Conservation (phyloP, 306 rosid species). For the Vigna angularis region DNA sequence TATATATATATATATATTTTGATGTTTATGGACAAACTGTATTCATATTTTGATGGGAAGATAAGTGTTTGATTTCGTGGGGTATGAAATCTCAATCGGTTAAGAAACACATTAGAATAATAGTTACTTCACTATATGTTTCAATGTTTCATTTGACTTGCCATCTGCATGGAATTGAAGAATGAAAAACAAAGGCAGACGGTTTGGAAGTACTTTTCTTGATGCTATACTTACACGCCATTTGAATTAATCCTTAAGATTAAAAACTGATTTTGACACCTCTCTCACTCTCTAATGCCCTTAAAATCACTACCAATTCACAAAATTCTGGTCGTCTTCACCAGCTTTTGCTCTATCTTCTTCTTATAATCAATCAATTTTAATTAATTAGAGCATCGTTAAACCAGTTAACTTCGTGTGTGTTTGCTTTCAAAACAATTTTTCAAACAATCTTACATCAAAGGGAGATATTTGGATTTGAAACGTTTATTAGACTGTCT, state of each 20-base stretch:
- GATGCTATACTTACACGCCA: slow-evolving; percentile 72
- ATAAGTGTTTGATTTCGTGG: slow-evolving; percentile 71
- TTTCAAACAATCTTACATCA: slow-evolving; percentile 24
- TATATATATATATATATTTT: background rate
- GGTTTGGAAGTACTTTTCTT: slow-evolving; percentile 65
- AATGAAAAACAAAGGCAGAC: slow-evolving; percentile 57
- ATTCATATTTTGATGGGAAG: slow-evolving; percentile 51
- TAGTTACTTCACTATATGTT: slow-evolving; percentile 14
- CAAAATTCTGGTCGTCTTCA: slow-evolving; percentile 2
- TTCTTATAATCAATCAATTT: background rate
- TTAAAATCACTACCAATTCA: slow-evolving; percentile 11
- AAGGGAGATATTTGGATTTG: slow-evolving; percentile 13
- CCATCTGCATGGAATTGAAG: slow-evolving; percentile 65
- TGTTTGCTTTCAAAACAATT: background rate
- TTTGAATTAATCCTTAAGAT: slow-evolving; percentile 54
- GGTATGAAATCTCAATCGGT: slow-evolving; percentile 75
- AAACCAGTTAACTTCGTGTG: slow-evolving; percentile 24
- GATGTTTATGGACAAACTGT: slow-evolving; percentile 59
- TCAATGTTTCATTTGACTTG: slow-evolving; percentile 64
- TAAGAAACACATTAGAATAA: slow-evolving; percentile 60
- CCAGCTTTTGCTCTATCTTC: slow-evolving; percentile 24
- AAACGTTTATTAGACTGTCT: background rate
- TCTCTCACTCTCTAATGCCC: slow-evolving; percentile 36
- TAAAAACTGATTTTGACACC: slow-evolving; percentile 48
- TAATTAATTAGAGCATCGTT: background rate